A percentile compares a stretch with the other conserved stretches of the same genome.
phyloP scores from a whole-genome alignment of 2,329 filamentous ascomycete genomes.

The Pseudogymnoascus sp. region DNA sequence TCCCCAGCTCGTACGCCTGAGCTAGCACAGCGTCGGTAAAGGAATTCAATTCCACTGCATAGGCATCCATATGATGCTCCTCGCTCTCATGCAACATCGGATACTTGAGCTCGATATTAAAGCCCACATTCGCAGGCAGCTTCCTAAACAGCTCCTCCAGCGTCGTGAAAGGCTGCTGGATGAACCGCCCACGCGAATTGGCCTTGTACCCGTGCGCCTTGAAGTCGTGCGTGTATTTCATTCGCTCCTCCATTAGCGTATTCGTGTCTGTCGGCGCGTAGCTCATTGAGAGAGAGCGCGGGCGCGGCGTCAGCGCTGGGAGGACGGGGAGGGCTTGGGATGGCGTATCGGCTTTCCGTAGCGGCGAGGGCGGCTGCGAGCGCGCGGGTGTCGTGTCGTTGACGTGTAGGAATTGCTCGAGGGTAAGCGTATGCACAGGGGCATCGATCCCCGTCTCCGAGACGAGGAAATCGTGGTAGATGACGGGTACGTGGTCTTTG shows the following conservation, averaged over 20 bases:
- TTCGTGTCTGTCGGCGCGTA: conserved; percentile 20
- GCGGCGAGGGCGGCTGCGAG: conserved; percentile 34
- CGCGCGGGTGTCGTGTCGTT: conserved; percentile 40
- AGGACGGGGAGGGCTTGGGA: conserved; percentile 14
- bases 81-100: conserved; percentile 95
- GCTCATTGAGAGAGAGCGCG: conserved; percentile 29
- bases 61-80: conserved; percentile 93
- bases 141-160: conserved; percentile 87
- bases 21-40: conserved; percentile 90
- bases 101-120: conserved; percentile 99
- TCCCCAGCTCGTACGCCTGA: conserved; percentile 70
- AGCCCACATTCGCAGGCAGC: conserved; percentile 73
- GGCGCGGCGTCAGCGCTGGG: conserved; percentile 17
- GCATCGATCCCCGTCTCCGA: conserved; percentile 97
- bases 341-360: conserved; percentile 17
- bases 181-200: conserved; percentile 87
- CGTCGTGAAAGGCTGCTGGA: conserved; percentile 92
- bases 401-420: conserved; percentile 92
- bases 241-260: conserved; percentile 56
- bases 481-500: conserved; percentile 97
- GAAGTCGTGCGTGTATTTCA: conserved; percentile 95
- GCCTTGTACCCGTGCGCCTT: conserved; percentile 93
- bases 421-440: conserved; percentile 85
- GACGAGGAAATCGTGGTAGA: conserved; percentile 97
- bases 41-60: conserved; percentile 89